Base-by-base conservation (phyloP, 148 eudicot genomes). In the Rhododendron griersonianum region DNA sequence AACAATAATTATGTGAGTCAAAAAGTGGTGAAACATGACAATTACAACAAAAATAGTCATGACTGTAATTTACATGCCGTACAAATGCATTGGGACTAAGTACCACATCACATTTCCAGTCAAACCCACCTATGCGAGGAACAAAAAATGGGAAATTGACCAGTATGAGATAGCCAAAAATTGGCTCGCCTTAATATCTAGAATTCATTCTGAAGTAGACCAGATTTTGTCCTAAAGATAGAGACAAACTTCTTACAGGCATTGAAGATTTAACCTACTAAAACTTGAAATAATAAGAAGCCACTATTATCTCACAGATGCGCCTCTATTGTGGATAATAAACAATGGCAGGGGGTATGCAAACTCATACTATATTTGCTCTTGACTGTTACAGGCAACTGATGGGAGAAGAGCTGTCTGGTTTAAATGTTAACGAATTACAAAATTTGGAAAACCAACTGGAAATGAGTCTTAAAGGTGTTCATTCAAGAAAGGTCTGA, bases 401-500 rank as follows among this genome's bases (percentile, higher is more conserved):
- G 77, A 91, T 95, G 96, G 96, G 98, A 76, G 89, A 92, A 86
- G 92, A 89, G 88, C 93, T 95, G 44, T 85, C 73, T 71, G 93
- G 96, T 51, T 87, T 95, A 90, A 87, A 87, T 86, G 85, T 92
- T 30, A 90, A 90, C 73, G 95, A 93, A 41, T 91, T 95, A 37
- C 91, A 93, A 82, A 87, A 86, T 85, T 86, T 95, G 11, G 96
- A 95, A 83, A 92, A 91, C 84, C 98, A 95, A 85, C 81, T 95
- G 86, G 98, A 95, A 89, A 87, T 74, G 67, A 93, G 95, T 84
- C 86, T 95, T 23, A 84, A 81, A 81, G 92, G 96, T 67, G 88
- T 93, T 59, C 95, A 93, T n/a, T 86, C 87, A 88, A 93, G 91
- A 91, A 95, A 95, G 95, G 96, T 92, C 76, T 86, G 84, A 41